Base-by-base conservation (phyloP, 192 early-diverging fungal genomes). In the Coemansia nantahalensis region DNA sequence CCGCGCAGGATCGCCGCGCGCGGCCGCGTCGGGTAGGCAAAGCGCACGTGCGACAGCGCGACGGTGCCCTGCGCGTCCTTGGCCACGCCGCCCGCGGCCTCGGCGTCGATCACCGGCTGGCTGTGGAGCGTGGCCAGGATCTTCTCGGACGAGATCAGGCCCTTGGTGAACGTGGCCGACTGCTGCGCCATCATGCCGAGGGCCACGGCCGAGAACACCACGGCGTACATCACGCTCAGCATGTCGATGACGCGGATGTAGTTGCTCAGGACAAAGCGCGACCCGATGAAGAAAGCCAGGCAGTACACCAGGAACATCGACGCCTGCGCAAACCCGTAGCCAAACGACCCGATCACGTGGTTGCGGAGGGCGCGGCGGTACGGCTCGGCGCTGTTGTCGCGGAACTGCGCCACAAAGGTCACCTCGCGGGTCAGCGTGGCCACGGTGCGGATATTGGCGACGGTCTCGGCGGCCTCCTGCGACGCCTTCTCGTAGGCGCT, bases 381-480 rank as follows among this genome's bases (percentile, higher is more conserved):
- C 1, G 91, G 91, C 13, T 62, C 73, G 1, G 78, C 55, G 46
- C 86, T 85, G 40, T 83, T 82, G 3, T 63, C 62, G 17, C 62
- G 50, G 55, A 87, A 97, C 37, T 76, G 72, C 15, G 68, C 48
- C 48, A 84, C 82, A 59, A 97, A 95, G 19, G 65, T 62, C 17
- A 70, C 58, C 62, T 93, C 84, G 39, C 84, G 81, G 14, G 81
- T 87, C 26, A 97, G 78, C 7, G 90, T 78, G 26, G 87, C 82
- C 19, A 97, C 88, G 1, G 94, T 97, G 39, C 90, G 88, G 23
- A 97, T 87, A 47, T 89, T 85, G 16, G 81, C 65, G 26, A 95
- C 86, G 5, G 90, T 87, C 71, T 97, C 91, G 57, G 82, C 79
- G 21, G 92, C 90, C 48, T 90, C 82, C 65, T 92, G 84, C 48